Percentiles rank a stretch among this genome's conserved stretches.
Conservation (phyloP, 176 grass and related monocot species). For the Bonia amplexicaulis region DNA sequence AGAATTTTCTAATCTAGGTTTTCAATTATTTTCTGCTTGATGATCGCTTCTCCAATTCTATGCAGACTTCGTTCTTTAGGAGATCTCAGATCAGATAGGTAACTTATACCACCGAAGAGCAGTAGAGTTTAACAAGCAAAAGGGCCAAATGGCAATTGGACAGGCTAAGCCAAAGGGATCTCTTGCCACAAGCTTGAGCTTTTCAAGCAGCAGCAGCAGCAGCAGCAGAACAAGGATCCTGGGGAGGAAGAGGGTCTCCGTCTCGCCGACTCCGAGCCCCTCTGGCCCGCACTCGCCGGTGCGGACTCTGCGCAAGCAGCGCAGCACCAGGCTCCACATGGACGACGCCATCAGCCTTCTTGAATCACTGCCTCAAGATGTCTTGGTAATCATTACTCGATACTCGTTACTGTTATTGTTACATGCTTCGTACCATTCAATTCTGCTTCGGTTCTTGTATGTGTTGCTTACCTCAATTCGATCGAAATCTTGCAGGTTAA, state of each 20-base stretch:
- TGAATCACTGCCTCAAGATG: conserved; percentile 56
- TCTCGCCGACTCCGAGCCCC: conserved; percentile 30
- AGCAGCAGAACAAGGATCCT: conserved; percentile 53
- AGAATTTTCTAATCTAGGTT: background rate
- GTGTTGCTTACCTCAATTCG: background rate
- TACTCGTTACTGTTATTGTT: background rate
- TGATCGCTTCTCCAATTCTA: background rate
- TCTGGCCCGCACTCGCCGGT: conserved; percentile 32
- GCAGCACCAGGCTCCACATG: conserved; percentile 41
- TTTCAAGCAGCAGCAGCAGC: conserved; percentile 38
- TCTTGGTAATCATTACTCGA: conserved; percentile 48
- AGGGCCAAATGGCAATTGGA: conserved; percentile 56
- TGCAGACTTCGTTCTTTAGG: conserved; percentile 7
- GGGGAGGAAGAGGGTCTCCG: conserved; percentile 66
- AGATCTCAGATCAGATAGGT: conserved; percentile 2
- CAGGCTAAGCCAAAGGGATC: conserved; percentile 36
- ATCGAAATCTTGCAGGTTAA: conserved; percentile 38
- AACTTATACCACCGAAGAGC: background rate
- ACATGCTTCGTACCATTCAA: background rate
- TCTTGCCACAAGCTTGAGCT: conserved; percentile 33
- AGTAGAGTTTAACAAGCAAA: background rate
- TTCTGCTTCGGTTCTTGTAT: background rate
- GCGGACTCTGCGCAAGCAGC: conserved; percentile 44
- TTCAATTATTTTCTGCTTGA: background rate
- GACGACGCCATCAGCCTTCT: conserved; percentile 42